A percentile compares a stretch with the other conserved stretches of the same genome.
Conservation (phyloP, 2,329 filamentous ascomycete genomes). For the Epichloe uncinata region DNA sequence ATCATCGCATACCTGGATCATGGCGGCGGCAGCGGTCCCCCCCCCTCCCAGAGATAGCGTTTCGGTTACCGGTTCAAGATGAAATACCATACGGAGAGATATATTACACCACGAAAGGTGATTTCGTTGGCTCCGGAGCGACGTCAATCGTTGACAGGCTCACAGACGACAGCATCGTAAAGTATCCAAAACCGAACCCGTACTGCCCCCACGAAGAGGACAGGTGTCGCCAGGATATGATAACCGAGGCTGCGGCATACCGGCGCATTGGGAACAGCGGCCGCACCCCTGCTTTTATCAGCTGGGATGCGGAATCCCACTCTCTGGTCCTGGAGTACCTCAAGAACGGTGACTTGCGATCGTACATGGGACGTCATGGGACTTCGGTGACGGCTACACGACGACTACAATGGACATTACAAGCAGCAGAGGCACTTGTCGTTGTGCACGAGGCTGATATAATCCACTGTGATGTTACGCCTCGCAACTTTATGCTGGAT, state of each 20-base stretch:
- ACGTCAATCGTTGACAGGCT: conserved; percentile 11
- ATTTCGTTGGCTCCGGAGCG: conserved; percentile 7
- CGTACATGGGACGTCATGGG: background rate
- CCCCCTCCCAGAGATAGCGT: too few relatives aligned
- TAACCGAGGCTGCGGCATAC: conserved; percentile 1
- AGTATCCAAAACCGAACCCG: conserved; percentile 11
- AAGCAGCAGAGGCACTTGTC: background rate
- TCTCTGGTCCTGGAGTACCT: background rate
- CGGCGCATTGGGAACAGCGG: background rate
- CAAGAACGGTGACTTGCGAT: background rate
- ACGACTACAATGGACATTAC: background rate
- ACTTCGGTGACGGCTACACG: background rate
- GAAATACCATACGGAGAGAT: conserved; percentile 3
- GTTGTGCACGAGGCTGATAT: background rate
- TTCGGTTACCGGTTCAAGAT: background rate
- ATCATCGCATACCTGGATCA: too few relatives aligned
- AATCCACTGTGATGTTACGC: too few relatives aligned
- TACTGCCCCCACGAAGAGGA: conserved; percentile 9
- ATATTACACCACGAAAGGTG: conserved; percentile 11
- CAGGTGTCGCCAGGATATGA: background rate
- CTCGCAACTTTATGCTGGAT: too few relatives aligned
- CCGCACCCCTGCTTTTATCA: conserved; percentile 1
- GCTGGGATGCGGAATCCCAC: background rate
- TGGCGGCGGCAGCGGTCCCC: too few relatives aligned
- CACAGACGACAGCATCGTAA: conserved; percentile 10